Evolutionary conservation across 768 basidiomycete genomes (phyloP), one percentile per base, ranked within the genome.

Genomic region (Xerocomus potaroensis): DNA sequence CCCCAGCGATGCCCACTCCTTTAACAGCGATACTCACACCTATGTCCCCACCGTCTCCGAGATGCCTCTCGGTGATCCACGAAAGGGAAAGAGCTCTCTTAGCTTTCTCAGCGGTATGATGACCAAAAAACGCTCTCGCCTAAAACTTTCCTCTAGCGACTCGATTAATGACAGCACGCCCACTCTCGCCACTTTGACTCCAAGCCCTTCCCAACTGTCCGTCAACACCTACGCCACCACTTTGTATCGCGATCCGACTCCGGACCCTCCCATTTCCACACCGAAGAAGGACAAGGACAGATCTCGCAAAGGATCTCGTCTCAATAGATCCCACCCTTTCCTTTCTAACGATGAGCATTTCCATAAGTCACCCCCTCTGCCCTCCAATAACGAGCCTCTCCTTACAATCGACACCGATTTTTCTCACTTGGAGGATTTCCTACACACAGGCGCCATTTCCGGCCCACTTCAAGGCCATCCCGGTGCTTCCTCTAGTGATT

Each of bases 371-470:
- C n/a, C n/a, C n/a, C n/a, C n/a, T n/a, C n/a, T n/a, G n/a, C n/a
- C 50, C 30, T 27, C 53, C 48, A 51, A 73, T 67, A 51, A 69
- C 60, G 42, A 62, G 53, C 57, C 43, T 38, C 19, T 53, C 14
- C 47, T 54, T 51, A 48, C 12, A 42, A 60, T 50, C 43, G 56
- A 51, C 56, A 69, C 50, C 57, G 65, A 48, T 60, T 65, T 43
- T 35, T 77, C 84, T 9, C 68, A 78, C 41, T 91, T 96, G 78
- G 84, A 87, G 31, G 93, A 86, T 6, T 91, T 96, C 59, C 70
- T 95, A 51, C 73, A 91, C 58, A 15, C 43, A 49, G 14, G 39
- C 57, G 18, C 49, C 50, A 7, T 34, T 8, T 33, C 60, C 0
- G 30, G 38, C 22, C 43, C 52, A 8, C 23, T 46, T 41, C 22